Percentiles rank a stretch among this genome's conserved stretches.
These are phyloP conservation scores for Thymus quinquecostatus DNA, from an alignment of 257 asterid species.

Conservation along the genomic window DNA sequence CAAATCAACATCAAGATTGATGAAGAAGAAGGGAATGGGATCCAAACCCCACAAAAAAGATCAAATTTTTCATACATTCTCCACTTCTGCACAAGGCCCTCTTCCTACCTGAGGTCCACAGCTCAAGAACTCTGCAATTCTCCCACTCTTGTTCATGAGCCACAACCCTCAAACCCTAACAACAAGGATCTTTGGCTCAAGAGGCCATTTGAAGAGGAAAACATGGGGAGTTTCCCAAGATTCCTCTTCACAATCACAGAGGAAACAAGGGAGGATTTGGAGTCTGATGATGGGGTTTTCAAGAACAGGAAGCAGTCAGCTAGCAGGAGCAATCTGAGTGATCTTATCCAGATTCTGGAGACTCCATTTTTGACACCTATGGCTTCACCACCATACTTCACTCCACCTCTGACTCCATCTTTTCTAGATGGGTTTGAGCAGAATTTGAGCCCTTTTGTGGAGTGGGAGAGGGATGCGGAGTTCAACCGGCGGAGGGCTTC, in stretches of 20 bases:
- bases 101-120: conserved; percentile 30
- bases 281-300: conserved; percentile 57
- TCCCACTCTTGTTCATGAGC: conserved; percentile 50
- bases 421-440: background rate
- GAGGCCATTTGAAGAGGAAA: conserved; percentile 38
- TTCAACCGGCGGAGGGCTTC: conserved; percentile 53
- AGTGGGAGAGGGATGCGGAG: conserved; percentile 50
- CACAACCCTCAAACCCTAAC: conserved; percentile 40
- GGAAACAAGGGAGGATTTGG: conserved; percentile 78
- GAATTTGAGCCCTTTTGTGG: conserved; percentile 36
- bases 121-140: conserved; percentile 39
- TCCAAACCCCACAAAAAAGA: conserved; percentile 35
- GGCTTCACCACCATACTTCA: conserved; percentile 63
- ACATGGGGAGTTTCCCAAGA: conserved; percentile 45
- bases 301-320: conserved; percentile 44
- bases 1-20: conserved; percentile 27
- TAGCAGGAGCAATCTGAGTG: conserved; percentile 42
- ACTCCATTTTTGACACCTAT: conserved; percentile 73
- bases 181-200: conserved; percentile 42
- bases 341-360: conserved; percentile 48
- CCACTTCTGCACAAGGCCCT: conserved; percentile 43
- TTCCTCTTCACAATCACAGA: conserved; percentile 75
- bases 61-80: conserved; percentile 34
- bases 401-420: conserved; percentile 70
- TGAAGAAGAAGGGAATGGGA: conserved; percentile 38